Evolutionary conservation across 1,139 yeast genomes (phyloP).

Genomic region (Yamadazyma dushanensis): DNA sequence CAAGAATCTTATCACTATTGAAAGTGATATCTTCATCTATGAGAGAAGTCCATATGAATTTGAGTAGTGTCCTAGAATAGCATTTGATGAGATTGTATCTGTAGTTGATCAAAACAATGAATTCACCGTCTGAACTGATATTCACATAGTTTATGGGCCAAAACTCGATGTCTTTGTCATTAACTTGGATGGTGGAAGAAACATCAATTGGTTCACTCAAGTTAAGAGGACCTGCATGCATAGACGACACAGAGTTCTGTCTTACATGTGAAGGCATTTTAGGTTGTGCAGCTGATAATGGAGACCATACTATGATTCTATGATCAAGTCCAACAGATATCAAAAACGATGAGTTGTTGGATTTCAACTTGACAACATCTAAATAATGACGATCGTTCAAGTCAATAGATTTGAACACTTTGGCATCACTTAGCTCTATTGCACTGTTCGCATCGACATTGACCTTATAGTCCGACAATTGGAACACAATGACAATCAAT

Average conservation of each 20-base stretch:
- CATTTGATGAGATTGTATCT: conserved; percentile 52
- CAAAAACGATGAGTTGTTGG: conserved; percentile 60
- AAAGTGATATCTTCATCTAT: conserved; percentile 17
- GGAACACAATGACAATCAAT: conserved; percentile 28
- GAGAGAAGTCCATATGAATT: conserved; percentile 52
- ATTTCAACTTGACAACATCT: conserved; percentile 60
- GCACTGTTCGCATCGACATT: conserved; percentile 11
- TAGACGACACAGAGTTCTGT: neutral
- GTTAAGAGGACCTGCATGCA: neutral
- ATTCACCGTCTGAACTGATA: conserved; percentile 61
- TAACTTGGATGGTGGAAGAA: conserved; percentile 34
- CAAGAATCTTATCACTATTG: conserved; percentile 41
- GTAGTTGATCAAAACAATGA: conserved; percentile 57
- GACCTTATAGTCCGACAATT: conserved; percentile 18
- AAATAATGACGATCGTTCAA: conserved; percentile 48
- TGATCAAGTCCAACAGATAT: conserved; percentile 77
- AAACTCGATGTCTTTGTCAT: conserved; percentile 29
- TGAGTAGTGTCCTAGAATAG: conserved; percentile 54
- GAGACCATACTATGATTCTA: conserved; percentile 72
- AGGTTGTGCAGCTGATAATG: conserved; percentile 32
- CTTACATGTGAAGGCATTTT: neutral
- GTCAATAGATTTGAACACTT: conserved; percentile 46
- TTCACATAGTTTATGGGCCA: conserved; percentile 71
- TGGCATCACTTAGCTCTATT: conserved; percentile 18
- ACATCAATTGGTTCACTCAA: conserved; percentile 38